Evolutionary conservation across 257 asterid genomes (phyloP), one percentile per base, ranked within the genome.

Genomic region (Apocynum venetum): DNA sequence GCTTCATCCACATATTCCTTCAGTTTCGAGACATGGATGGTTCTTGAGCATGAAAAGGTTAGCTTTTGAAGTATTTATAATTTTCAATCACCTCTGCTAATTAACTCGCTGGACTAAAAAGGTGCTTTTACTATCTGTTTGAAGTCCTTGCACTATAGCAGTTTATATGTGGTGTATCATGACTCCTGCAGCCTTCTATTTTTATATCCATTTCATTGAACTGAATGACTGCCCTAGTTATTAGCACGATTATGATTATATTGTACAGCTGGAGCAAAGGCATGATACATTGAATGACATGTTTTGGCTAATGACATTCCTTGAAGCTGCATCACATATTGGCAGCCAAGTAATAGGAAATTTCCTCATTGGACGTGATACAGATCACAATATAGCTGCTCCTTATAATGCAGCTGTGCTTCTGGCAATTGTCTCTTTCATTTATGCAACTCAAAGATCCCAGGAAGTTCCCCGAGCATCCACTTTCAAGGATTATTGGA

Each of bases 271-370:
- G 43, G 98, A 94, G 75, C 97, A 88, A 84, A 87, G 96, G 91
- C 96, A 89, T 78, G 99, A 96, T 78, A 79, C 87, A 55, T 80
- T 87, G 82, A 96, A 91, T 85, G 97, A 96, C 77, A 87, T 91
- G 97, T 93, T 93, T 86, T 96, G 99, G 99, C 75, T 92, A 82
- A 96, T 96, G 99, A 85, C 90, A 56, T 90, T 93, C 83, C 76
- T 79, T 72, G 96, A 88, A 81, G 88, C 93, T 72, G 90, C 96
- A 44, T 82, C 91, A 65, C 89, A 85, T 53, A 86, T 93, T 31
- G 89, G 88, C 43, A 90, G 97, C 87, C 98, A 93, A 79, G 85
- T 78, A 63, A 64, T 95, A 56, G 96, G 91, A 46, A 93, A 95
- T 84, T 91, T 91, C 87, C 76, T 93, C 66, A 75, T 90, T 85